These are phyloP conservation scores for Venturia pyrina DNA, from an alignment of 2,329 filamentous ascomycete species.

Conservation along the genomic window DNA sequence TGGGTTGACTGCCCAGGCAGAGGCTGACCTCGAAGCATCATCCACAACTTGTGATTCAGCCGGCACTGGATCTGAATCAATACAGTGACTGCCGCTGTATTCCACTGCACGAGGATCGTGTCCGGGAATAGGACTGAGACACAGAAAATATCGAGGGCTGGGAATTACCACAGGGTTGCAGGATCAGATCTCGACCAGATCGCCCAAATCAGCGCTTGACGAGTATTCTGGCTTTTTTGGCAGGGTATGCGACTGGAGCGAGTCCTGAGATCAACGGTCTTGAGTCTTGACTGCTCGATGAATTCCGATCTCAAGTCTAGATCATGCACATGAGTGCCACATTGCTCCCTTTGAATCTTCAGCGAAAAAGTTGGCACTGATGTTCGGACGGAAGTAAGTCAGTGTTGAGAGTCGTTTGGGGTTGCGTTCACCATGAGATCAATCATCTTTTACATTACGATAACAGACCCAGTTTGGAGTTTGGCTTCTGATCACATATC, in stretches of 20 bases:
- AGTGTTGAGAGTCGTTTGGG: background rate
- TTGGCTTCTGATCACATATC: background rate
- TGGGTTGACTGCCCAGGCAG: too few relatives aligned
- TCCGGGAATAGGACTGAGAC: background rate
- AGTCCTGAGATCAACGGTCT: too few relatives aligned
- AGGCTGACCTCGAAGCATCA: too few relatives aligned
- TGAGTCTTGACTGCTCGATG: too few relatives aligned
- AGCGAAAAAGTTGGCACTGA: background rate
- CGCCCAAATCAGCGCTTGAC: background rate
- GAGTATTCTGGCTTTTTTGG: background rate
- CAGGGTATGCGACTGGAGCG: too few relatives aligned
- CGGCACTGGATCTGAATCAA: too few relatives aligned
- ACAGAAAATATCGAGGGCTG: background rate
- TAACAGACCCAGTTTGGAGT: background rate
- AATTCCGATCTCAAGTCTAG: too few relatives aligned
- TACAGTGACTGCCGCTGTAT: background rate
- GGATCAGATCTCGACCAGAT: too few relatives aligned
- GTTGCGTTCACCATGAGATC: background rate
- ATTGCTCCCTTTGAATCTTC: background rate
- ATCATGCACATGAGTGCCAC: background rate
- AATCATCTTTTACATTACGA: background rate
- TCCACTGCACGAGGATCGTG: background rate
- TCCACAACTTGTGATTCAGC: too few relatives aligned
- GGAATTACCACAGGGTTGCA: background rate
- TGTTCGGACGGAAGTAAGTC: background rate